Percentiles rank a stretch among this genome's conserved stretches.
These are phyloP conservation scores for Gremmenia infestans DNA, from an alignment of 2,329 filamentous ascomycete species.

Conservation along the genomic window DNA sequence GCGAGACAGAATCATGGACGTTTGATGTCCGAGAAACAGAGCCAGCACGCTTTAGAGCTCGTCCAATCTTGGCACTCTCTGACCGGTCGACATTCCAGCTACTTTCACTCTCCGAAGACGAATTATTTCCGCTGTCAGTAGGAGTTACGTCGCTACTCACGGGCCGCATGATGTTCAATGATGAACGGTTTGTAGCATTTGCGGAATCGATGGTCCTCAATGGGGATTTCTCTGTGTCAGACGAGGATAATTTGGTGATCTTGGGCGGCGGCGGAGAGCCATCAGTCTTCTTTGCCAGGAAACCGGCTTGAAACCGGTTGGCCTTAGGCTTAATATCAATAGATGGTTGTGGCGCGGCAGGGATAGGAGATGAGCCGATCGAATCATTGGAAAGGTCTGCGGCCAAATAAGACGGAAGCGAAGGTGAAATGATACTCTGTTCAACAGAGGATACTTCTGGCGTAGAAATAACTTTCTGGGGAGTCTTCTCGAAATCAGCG, in stretches of 20 bases:
- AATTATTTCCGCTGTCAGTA: slow-evolving; percentile 34
- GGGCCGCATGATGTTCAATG: slow-evolving; percentile 33
- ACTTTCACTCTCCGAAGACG: slow-evolving; percentile 30
- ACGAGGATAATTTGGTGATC: slow-evolving; percentile 54
- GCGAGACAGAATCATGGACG: slow-evolving; percentile 19
- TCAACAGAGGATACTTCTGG: slow-evolving; percentile 52
- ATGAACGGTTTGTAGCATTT: slow-evolving; percentile 43
- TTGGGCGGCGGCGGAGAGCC: slow-evolving; percentile 60
- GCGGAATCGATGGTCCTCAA: slow-evolving; percentile 48
- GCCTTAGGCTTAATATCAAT: slow-evolving; percentile 59
- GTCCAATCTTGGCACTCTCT: slow-evolving; percentile 29
- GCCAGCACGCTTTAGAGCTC: slow-evolving; percentile 28
- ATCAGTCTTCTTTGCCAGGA: slow-evolving; percentile 62
- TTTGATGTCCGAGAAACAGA: slow-evolving; percentile 26
- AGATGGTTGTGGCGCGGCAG: slow-evolving; percentile 50
- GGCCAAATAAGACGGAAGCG: slow-evolving; percentile 49
- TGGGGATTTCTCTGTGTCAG: slow-evolving; percentile 49
- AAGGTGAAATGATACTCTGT: slow-evolving; percentile 37
- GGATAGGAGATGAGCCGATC: slow-evolving; percentile 46
- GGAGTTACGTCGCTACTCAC: slow-evolving; percentile 20
- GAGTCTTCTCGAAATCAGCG: slow-evolving; percentile 88
- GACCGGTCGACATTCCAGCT: slow-evolving; percentile 22
- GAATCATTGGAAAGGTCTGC: slow-evolving; percentile 37
- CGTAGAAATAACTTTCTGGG: slow-evolving; percentile 60
- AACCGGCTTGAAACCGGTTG: slow-evolving; percentile 83